Conservation (phyloP, 805 yeast genomes). For the Sugiyamaella chiloensis region DNA sequence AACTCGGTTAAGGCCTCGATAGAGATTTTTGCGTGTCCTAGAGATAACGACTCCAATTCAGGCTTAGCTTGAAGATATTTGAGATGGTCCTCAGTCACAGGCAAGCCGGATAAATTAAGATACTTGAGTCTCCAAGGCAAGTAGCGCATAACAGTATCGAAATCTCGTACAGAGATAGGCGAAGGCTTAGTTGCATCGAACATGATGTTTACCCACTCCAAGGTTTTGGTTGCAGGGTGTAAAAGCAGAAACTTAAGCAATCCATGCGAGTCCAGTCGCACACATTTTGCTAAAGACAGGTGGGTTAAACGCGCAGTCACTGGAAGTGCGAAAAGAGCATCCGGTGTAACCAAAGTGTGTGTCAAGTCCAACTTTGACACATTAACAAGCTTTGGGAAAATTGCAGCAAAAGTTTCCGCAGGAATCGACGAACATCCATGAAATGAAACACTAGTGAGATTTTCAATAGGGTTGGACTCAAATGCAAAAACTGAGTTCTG, state of each 20-base stretch:
- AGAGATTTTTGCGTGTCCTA: slow-evolving; percentile 32
- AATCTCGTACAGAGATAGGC: slow-evolving; percentile 47
- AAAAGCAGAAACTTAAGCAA: slow-evolving; percentile 63
- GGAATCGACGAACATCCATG: slow-evolving; percentile 86
- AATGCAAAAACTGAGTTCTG: slow-evolving; percentile 31
- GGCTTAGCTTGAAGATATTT: slow-evolving; percentile 22
- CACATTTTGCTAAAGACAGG: slow-evolving; percentile 62
- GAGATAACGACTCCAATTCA: slow-evolving; percentile 32
- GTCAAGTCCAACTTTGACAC: slow-evolving; percentile 72
- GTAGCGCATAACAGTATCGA: slow-evolving; percentile 47
- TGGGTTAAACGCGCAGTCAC: slow-evolving; percentile 63
- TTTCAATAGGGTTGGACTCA: slow-evolving; percentile 17
- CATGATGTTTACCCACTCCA: slow-evolving; percentile 66
- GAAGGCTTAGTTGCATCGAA: slow-evolving; percentile 61
- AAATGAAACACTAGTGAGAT: slow-evolving; percentile 56
- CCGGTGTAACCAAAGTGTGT: slow-evolving; percentile 72
- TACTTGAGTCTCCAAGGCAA: slow-evolving; percentile 42
- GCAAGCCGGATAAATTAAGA: slow-evolving; percentile 65
- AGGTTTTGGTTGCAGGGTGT: slow-evolving; percentile 61
- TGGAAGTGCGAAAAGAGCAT: slow-evolving; percentile 56
- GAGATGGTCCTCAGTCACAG: slow-evolving; percentile 42
- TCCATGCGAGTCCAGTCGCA: slow-evolving; percentile 68
- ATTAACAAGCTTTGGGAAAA: slow-evolving; percentile 55
- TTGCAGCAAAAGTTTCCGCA: slow-evolving; percentile 48
- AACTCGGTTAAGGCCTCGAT: slow-evolving; percentile 26